Conservation (phyloP, 2,329 filamentous ascomycete species). For the Didymella exigua region DNA sequence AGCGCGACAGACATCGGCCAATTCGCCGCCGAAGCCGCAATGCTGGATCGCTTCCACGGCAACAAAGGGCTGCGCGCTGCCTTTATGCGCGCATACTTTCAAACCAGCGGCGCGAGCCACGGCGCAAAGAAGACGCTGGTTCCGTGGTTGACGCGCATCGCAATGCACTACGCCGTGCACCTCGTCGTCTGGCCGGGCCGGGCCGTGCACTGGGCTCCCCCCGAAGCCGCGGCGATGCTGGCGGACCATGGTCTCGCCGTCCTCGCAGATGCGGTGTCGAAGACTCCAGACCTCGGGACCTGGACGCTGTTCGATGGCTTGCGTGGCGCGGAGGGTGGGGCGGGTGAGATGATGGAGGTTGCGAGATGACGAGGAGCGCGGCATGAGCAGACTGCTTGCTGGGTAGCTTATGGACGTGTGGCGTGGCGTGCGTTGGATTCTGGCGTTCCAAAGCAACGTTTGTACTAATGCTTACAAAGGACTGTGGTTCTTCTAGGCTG, state of each 20-base stretch:
- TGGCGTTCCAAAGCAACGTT: too few species aligned
- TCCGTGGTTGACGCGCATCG: conserved; percentile 29
- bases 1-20: conserved; percentile 48
- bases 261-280: conserved; percentile 20
- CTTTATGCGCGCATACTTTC: conserved; percentile 38
- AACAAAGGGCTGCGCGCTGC: conserved; percentile 31
- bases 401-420: too few species aligned
- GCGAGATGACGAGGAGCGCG: too few species aligned
- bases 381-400: too few species aligned
- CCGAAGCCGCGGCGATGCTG: conserved; percentile 32
- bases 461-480: too few species aligned
- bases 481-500: too few species aligned
- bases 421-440: too few species aligned
- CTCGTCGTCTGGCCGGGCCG: conserved; percentile 44
- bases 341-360: too few species aligned
- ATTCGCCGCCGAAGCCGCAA: conserved; percentile 46
- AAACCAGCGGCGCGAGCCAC: conserved; percentile 2
- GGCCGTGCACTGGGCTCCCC: conserved; percentile 34
- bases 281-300: conserved; percentile 19
- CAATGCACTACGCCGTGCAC: conserved; percentile 46
- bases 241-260: conserved; percentile 32
- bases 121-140: conserved; percentile 19
- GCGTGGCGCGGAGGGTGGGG: background rate
- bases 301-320: conserved; percentile 16
- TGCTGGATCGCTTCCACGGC: conserved; percentile 45